These are phyloP conservation scores for Zymoseptoria crescenta DNA, from an alignment of 2,329 filamentous ascomycete species.

Conservation along the genomic window DNA sequence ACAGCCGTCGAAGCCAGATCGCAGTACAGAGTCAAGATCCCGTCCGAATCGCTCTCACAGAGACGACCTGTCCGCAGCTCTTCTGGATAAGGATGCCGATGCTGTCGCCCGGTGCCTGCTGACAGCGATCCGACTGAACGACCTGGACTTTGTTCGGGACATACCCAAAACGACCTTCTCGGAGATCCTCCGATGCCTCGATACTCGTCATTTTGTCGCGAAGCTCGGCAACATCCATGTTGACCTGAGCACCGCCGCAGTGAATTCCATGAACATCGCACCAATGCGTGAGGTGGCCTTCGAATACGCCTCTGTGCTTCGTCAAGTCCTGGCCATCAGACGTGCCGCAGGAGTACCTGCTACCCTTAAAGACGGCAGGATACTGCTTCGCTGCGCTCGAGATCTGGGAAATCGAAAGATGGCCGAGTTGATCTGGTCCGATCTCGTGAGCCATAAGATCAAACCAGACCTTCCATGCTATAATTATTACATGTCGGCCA, in stretches of 20 bases:
- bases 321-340: conserved; percentile 33
- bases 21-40: background rate
- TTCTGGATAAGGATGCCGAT: conserved; percentile 18
- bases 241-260: conserved; percentile 43
- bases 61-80: conserved; percentile 14
- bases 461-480: conserved; percentile 45
- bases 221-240: conserved; percentile 41
- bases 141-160: conserved; percentile 23
- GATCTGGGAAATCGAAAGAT: conserved; percentile 39
- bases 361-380: conserved; percentile 43
- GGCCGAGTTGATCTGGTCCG: conserved; percentile 42
- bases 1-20: background rate
- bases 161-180: conserved; percentile 53
- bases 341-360: conserved; percentile 31
- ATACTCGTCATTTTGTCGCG: conserved; percentile 47
- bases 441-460: conserved; percentile 33
- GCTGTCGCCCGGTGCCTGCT: conserved; percentile 21
- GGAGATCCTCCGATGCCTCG: conserved; percentile 55
- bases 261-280: conserved; percentile 36
- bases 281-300: conserved; percentile 33
- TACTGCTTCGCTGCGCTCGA: conserved; percentile 46
- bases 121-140: conserved; percentile 16
- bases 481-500: conserved; percentile 47
- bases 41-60: conserved; percentile 20
- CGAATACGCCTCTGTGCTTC: conserved; percentile 34